Evolutionary conservation across 2,329 filamentous ascomycete species (phyloP).

Genomic region (Pestalotiopsis fici): DNA sequence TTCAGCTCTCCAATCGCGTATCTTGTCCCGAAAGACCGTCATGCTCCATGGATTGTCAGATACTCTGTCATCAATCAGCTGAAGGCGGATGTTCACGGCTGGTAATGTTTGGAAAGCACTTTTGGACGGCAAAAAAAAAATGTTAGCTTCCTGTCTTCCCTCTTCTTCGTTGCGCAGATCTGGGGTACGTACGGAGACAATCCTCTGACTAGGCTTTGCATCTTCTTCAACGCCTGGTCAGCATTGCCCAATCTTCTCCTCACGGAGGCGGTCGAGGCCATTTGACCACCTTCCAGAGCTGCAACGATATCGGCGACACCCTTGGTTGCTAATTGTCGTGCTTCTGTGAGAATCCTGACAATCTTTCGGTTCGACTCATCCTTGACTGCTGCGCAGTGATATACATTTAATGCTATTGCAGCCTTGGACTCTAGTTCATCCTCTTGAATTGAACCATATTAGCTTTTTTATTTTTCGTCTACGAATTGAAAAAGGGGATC

Average conservation of each 20-base stretch:
- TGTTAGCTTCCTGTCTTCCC: too few species aligned
- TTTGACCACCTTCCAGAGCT: background rate
- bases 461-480: too few species aligned
- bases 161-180: too few species aligned
- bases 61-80: background rate
- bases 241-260: background rate
- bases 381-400: background rate
- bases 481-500: too few species aligned
- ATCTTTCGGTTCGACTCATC: background rate
- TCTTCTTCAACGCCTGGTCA: background rate
- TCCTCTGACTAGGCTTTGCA: background rate
- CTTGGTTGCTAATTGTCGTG: background rate
- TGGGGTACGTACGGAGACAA: too few species aligned
- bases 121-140: too few species aligned
- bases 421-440: background rate
- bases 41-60: slow-evolving; percentile 2
- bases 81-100: background rate
- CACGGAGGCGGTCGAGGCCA: background rate
- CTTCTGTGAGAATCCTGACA: background rate
- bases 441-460: background rate
- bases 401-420: background rate
- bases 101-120: background rate
- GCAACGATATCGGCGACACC: background rate
- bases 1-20: background rate
- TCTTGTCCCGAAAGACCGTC: slow-evolving; percentile 2